phyloP scores from a whole-genome alignment of 2,329 filamentous ascomycete species.

The Fusarium concolor region DNA sequence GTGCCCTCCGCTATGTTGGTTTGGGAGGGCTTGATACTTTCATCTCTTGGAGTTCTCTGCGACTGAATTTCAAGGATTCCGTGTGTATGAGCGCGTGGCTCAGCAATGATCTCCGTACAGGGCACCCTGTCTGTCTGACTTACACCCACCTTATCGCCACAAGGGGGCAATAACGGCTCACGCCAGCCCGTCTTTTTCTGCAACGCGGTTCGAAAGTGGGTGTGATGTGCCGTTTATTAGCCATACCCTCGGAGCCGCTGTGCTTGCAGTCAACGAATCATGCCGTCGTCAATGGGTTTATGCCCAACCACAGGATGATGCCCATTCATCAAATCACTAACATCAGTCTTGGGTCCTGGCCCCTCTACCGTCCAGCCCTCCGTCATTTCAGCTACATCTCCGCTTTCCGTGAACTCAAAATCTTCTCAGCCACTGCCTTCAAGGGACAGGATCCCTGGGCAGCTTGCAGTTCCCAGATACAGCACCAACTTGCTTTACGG shows the following conservation, averaged over 20 bases:
- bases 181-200: conserved; percentile 35
- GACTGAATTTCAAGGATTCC: conserved; percentile 21
- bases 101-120: conserved; percentile 35
- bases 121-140: conserved; percentile 35
- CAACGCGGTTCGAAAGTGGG: conserved; percentile 36
- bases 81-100: conserved; percentile 40
- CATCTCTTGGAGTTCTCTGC: conserved; percentile 19
- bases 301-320: conserved; percentile 25
- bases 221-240: conserved; percentile 30
- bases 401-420: conserved; percentile 40
- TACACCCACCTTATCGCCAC: conserved; percentile 40
- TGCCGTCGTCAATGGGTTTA: conserved; percentile 23
- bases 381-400: conserved; percentile 41
- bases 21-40: conserved; percentile 38
- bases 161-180: conserved; percentile 37
- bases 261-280: conserved; percentile 26
- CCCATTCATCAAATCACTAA: conserved; percentile 30
- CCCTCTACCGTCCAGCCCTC: conserved; percentile 22
- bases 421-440: conserved; percentile 32
- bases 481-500: conserved; percentile 4
- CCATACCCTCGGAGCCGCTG: conserved; percentile 13
- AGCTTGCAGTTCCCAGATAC: conserved; percentile 12
- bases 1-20: conserved; percentile 11
- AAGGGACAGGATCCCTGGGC: conserved; percentile 30
- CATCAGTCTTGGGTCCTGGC: conserved; percentile 5